These are phyloP conservation scores for Komagataella populi DNA, from an alignment of 805 yeast genomes.

Conservation along the genomic window DNA sequence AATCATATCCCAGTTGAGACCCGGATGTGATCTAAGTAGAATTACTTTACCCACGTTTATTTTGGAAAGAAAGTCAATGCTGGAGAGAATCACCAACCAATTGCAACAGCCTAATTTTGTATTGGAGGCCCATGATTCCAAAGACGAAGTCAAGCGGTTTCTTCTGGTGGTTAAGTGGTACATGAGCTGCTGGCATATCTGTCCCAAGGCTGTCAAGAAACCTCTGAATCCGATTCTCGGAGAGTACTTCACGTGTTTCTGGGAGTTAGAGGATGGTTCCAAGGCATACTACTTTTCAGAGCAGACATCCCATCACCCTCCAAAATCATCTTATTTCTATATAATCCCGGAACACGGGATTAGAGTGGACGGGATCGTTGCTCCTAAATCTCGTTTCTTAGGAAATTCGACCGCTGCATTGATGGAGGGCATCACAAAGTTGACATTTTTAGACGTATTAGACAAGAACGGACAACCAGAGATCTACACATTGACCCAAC, in stretches of 20 bases:
- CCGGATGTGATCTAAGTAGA: conserved; percentile 80
- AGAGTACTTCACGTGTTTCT: conserved; percentile 79
- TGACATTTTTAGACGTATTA: conserved; percentile 49
- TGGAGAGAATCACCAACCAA: conserved; percentile 87
- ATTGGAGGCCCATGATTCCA: conserved; percentile 46
- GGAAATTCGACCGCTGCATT: conserved; percentile 96
- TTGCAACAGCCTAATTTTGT: conserved; percentile 69
- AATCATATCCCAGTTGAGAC: conserved; percentile 82
- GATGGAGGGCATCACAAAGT: conserved; percentile 81
- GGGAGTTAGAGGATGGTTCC: conserved; percentile 65
- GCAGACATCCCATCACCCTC: conserved; percentile 98
- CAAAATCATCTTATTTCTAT: conserved; percentile 87
- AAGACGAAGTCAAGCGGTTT: conserved; percentile 52
- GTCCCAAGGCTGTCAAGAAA: conserved; percentile 96
- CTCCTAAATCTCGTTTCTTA: conserved; percentile 78
- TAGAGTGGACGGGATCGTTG: conserved; percentile 77
- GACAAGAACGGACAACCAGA: conserved; percentile 40
- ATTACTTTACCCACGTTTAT: conserved; percentile 94
- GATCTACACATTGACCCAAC: conserved; percentile 77
- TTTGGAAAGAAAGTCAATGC: conserved; percentile 88
- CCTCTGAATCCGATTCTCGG: conserved; percentile 94
- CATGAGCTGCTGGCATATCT: conserved; percentile 93
- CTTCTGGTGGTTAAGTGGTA: conserved; percentile 76
- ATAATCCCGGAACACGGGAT: conserved; percentile 69
- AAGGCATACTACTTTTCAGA: conserved; percentile 81